Base-by-base conservation (phyloP, 1,139 yeast genomes). In the Hanseniaspora gamundiae region DNA sequence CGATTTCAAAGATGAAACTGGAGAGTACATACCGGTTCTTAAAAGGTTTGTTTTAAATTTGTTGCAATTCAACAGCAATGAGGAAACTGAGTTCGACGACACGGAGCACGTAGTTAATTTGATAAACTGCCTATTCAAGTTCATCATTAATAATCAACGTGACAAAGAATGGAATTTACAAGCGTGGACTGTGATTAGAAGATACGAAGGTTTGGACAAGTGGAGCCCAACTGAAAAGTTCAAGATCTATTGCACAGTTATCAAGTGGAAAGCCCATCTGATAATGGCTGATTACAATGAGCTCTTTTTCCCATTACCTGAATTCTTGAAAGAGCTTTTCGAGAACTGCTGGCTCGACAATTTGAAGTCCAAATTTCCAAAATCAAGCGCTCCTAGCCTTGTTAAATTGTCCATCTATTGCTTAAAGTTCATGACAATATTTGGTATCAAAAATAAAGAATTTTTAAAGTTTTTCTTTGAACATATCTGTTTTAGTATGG, bases 21-120 rank as follows among this genome's bases (percentile, higher is more conserved):
- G 88, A 0, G 74, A 73, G 46, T 77, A 84, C 24, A 95, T 95
- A 0, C 52, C 62, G 1, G 77, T 70, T 40, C 71, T 86, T 8
- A 76, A 76, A 53, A 66, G 69, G 36, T 73, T 91, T 44, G 53
- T 93, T 39, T 64, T 87, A 43, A 87, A 81, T 53, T 64, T 88
- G 47, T 68, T 91, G 47, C 74, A 84, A 48, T 88, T 78, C 62
- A 91, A 88, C 57, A 97, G 91, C 54, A 93, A 91, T 57, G 70
- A 86, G 9, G 80, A 74, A 54, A 91, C 93, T 57, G 70, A 70
- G 13, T 91, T 75, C 59, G 77, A 80, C 42, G 98, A 91, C 58
- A 70, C 81, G 40, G 73, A 68, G 53, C 91, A 85, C 53, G 60
- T 87, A 7, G 65, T 79, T 4, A 68, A 69, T 2, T 62, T 91